Evolutionary conservation across 192 early-diverging fungal species (phyloP).

Genomic region (Umbelopsis sp.): DNA sequence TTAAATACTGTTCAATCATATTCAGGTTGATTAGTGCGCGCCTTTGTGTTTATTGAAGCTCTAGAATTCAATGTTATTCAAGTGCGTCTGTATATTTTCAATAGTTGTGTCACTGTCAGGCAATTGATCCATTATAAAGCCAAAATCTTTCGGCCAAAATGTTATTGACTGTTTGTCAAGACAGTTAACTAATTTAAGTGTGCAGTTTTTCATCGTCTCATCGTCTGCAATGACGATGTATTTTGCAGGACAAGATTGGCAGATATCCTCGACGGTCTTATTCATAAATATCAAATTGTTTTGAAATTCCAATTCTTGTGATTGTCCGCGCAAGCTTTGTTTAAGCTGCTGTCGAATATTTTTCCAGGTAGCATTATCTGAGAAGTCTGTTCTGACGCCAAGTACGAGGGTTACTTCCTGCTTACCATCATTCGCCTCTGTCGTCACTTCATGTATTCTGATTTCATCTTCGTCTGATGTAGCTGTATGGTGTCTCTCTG

Average conservation of each 20-base stretch:
- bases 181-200: neutral
- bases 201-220: neutral
- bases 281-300: neutral
- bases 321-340: neutral
- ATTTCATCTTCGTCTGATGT: no score
- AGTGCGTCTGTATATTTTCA: neutral
- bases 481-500: no score
- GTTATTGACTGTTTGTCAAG: neutral
- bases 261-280: neutral
- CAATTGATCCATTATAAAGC: neutral
- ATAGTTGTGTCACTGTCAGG: neutral
- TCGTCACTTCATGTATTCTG: no score
- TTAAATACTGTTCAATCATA: no score
- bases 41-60: no score
- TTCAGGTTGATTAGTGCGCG: no score
- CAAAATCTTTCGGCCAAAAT: neutral
- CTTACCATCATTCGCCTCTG: neutral
- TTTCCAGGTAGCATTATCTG: neutral
- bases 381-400: neutral
- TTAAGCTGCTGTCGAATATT: neutral
- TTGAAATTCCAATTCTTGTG: neutral
- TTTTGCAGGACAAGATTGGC: neutral
- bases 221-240: neutral
- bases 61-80: no score
- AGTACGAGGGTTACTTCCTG: neutral